A percentile compares a stretch with the other conserved stretches of the same genome.
These are phyloP conservation scores for Zizania latifolia DNA, from an alignment of 176 grass and related monocot species.

Conservation along the genomic window DNA sequence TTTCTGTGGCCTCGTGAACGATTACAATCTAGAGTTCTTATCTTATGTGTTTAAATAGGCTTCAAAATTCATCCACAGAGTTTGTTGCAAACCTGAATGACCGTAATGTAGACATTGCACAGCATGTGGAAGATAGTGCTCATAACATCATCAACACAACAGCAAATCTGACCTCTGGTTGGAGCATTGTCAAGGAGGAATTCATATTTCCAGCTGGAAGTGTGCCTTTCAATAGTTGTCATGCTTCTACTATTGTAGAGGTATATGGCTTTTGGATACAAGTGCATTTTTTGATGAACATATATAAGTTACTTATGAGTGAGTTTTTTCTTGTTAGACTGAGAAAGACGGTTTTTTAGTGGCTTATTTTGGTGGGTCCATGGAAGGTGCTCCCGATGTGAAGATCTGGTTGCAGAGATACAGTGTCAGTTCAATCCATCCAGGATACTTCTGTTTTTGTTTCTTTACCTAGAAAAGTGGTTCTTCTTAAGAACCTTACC, in stretches of 20 bases:
- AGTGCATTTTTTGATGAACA: background rate
- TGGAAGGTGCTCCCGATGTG: constrained; percentile 78
- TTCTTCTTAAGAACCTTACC: constrained; percentile 7
- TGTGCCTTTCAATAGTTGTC: constrained; percentile 59
- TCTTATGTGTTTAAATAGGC: background rate
- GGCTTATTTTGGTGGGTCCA: constrained; percentile 87
- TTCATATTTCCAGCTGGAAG: constrained; percentile 36
- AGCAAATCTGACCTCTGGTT: constrained; percentile 23
- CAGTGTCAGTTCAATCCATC: constrained; percentile 47
- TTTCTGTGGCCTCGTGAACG: background rate
- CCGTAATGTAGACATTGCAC: constrained; percentile 1
- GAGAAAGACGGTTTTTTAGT: constrained; percentile 54
- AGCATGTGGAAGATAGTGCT: constrained; percentile 13
- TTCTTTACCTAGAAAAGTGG: background rate
- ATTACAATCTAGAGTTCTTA: background rate
- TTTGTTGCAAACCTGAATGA: background rate
- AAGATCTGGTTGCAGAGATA: constrained; percentile 96
- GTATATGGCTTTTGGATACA: constrained; percentile 15
- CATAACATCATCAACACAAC: constrained; percentile 20
- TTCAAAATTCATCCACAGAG: background rate
- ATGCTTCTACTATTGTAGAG: constrained; percentile 78
- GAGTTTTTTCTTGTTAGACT: constrained; percentile 43
- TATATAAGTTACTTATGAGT: background rate
- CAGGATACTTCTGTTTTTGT: background rate
- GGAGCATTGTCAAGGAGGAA: constrained; percentile 56